Conservation (phyloP, 2,329 filamentous ascomycete genomes). For the Ophiocordyceps robertsii region DNA sequence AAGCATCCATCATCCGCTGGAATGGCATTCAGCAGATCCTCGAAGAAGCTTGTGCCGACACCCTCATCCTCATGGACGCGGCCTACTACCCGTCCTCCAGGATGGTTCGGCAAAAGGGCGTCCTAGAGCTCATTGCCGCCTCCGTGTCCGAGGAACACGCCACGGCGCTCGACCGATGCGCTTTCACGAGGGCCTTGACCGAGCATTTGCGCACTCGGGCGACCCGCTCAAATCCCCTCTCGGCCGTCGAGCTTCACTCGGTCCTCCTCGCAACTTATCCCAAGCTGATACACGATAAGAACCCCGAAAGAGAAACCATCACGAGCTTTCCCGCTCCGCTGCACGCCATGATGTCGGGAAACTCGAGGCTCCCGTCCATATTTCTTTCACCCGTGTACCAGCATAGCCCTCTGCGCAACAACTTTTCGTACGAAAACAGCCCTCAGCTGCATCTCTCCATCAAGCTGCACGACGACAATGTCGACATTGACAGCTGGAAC, state of each 20-base stretch:
- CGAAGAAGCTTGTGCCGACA: conserved; percentile 41
- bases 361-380: conserved; percentile 40
- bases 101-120: conserved; percentile 36
- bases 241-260: conserved; percentile 40
- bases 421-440: conserved; percentile 27
- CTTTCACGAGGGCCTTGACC: conserved; percentile 36
- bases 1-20: conserved; percentile 38
- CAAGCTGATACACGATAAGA: conserved; percentile 35
- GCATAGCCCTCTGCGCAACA: conserved; percentile 22
- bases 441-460: conserved; percentile 37
- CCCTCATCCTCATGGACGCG: conserved; percentile 44
- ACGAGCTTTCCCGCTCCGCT: conserved; percentile 40
- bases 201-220: conserved; percentile 36
- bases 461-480: conserved; percentile 33
- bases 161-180: conserved; percentile 30
- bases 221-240: conserved; percentile 29
- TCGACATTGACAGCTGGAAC: conserved; percentile 39
- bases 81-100: conserved; percentile 42
- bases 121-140: conserved; percentile 43
- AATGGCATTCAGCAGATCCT: conserved; percentile 41
- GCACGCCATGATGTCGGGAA: conserved; percentile 41
- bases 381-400: conserved; percentile 37
- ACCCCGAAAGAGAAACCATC: conserved; percentile 30
- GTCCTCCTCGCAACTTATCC: conserved; percentile 37
- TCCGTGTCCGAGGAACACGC: conserved; percentile 39